Evolutionary conservation across 2,329 filamentous ascomycete species (phyloP).

Genomic region (Penicillium sp.): DNA sequence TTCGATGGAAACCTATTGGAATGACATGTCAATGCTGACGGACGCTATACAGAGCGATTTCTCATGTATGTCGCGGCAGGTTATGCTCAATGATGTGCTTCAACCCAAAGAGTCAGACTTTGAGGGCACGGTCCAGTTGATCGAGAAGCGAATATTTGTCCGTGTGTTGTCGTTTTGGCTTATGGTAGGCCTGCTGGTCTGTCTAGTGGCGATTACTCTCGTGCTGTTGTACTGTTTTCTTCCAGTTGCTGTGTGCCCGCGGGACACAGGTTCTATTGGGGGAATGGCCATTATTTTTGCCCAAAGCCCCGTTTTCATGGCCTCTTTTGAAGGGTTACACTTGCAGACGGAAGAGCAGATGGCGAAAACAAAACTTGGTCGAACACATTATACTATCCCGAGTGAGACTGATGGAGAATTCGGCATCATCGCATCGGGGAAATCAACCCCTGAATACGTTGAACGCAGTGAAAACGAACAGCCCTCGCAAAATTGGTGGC

Average conservation of each 20-base stretch:
- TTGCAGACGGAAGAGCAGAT: not conserved
- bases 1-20: not conserved
- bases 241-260: conserved; percentile 11
- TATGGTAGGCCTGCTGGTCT: conserved; percentile 1
- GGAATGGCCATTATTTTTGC: conserved; percentile 12
- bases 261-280: conserved; percentile 13
- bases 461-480: too few species aligned
- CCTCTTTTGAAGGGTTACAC: not conserved
- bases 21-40: not conserved
- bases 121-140: not conserved
- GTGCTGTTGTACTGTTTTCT: conserved; percentile 4
- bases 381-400: too few species aligned
- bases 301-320: conserved; percentile 9
- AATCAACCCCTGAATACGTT: too few species aligned
- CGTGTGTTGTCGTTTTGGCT: conserved; percentile 6
- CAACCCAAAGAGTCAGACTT: not conserved
- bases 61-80: conserved; percentile 1
- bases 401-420: too few species aligned
- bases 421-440: too few species aligned
- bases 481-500: too few species aligned
- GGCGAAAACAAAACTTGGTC: too few species aligned
- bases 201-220: not conserved
- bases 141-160: conserved; percentile 6
- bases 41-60: not conserved
- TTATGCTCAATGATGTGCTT: not conserved